These are phyloP conservation scores for Eucalyptus erythrocorys DNA, from an alignment of 345 rosid genomes.

Conservation along the genomic window DNA sequence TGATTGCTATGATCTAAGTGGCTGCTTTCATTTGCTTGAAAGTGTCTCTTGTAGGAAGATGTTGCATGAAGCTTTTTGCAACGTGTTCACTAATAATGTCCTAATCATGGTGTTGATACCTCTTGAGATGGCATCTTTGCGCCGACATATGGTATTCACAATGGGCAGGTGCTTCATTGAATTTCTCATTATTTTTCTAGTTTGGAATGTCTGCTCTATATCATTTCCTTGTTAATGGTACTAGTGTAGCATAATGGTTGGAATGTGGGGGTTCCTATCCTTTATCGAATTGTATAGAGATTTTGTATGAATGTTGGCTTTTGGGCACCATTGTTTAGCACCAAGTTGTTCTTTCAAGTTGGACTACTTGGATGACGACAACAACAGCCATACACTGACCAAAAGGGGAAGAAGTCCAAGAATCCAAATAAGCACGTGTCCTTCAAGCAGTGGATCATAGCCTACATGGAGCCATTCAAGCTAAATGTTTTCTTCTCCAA, in stretches of 20 bases:
- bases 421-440: too few relatives aligned
- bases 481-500: too few relatives aligned
- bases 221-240: too few relatives aligned
- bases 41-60: neutral
- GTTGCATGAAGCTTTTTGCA: neutral
- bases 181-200: neutral
- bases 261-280: too few relatives aligned
- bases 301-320: too few relatives aligned
- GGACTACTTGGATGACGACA: neutral
- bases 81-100: neutral
- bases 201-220: neutral
- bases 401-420: too few relatives aligned
- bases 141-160: neutral
- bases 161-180: too few relatives aligned
- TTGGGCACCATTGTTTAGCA: neutral
- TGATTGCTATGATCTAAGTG: neutral
- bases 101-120: neutral
- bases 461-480: too few relatives aligned
- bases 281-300: too few relatives aligned
- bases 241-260: neutral
- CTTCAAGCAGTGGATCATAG: accelerated
- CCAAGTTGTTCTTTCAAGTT: neutral
- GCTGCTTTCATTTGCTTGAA: neutral
- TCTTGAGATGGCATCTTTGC: neutral
- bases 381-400: neutral